Evolutionary conservation across 805 yeast species (phyloP).

Genomic region (Jamesozyma piceae): DNA sequence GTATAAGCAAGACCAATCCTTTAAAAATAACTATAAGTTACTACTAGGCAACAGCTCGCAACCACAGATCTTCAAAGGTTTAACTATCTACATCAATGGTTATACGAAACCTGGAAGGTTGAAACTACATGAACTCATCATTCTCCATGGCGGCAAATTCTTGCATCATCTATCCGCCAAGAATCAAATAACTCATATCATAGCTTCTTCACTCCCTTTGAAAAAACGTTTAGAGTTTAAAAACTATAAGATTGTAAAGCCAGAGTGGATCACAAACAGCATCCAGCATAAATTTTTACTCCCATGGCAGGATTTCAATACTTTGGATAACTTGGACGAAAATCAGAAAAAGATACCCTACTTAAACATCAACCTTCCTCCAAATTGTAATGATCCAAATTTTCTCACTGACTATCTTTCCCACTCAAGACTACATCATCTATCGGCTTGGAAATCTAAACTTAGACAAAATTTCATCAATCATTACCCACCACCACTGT

Average conservation of each 20-base stretch:
- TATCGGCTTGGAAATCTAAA: conserved; percentile 79
- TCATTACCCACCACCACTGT: not conserved
- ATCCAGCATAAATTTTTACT: conserved; percentile 39
- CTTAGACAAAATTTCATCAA: conserved; percentile 52
- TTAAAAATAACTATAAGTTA: not conserved
- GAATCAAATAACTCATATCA: conserved; percentile 70
- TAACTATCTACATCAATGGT: conserved; percentile 78
- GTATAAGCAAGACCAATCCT: not conserved
- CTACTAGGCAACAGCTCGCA: not conserved
- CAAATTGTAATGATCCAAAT: conserved; percentile 68
- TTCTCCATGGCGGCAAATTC: conserved; percentile 73
- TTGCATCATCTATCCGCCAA: conserved; percentile 61
- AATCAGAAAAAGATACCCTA: not conserved
- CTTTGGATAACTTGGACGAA: conserved; percentile 33
- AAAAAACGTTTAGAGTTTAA: conserved; percentile 57
- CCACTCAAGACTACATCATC: conserved; percentile 78
- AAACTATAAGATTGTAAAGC: conserved; percentile 66
- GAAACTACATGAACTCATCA: conserved; percentile 60
- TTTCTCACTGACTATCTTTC: conserved; percentile 65
- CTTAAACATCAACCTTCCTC: not conserved
- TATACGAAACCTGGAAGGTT: conserved; percentile 73
- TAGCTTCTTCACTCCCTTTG: conserved; percentile 73
- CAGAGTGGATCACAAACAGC: conserved; percentile 72
- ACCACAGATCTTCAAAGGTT: conserved; percentile 36
- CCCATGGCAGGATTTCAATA: conserved; percentile 64